Evolutionary conservation across 495 filamentous ascomycete species (phyloP).

Genomic region (Cladorrhinum samala): DNA sequence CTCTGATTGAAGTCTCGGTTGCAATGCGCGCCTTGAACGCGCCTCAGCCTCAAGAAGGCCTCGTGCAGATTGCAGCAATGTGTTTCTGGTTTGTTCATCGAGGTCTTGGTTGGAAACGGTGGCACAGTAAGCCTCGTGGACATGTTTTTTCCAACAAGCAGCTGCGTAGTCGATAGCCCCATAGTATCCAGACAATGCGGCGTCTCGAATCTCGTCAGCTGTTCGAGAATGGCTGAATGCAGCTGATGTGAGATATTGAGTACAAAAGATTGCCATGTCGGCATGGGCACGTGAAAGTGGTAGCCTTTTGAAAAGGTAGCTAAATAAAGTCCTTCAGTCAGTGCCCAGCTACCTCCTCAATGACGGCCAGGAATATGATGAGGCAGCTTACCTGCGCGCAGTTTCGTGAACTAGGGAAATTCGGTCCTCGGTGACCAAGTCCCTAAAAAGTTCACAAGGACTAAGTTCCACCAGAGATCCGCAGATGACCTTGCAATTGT

Average conservation of each 20-base stretch:
- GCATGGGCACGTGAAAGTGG: neutral
- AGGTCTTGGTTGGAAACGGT: neutral
- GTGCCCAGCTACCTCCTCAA: too few relatives aligned
- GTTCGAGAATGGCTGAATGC: neutral
- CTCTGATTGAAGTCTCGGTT: too few relatives aligned
- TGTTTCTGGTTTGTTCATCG: neutral
- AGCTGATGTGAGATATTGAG: neutral
- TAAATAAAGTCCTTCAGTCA: neutral
- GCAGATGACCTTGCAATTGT: neutral
- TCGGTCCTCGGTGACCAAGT: neutral
- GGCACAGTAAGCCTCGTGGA: neutral
- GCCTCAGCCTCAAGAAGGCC: neutral
- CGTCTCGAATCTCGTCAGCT: neutral
- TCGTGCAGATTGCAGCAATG: neutral
- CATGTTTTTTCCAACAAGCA: neutral
- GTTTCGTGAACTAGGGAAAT: conserved; percentile 1
- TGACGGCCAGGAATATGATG: neutral
- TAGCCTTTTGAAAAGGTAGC: neutral
- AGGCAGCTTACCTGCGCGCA: neutral
- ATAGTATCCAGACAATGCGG: neutral
- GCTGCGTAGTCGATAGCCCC: conserved; percentile 1
- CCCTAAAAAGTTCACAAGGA: neutral
- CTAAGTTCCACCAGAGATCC: neutral
- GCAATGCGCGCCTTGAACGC: neutral
- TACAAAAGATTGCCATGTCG: neutral